Evolutionary conservation across 306 rosid genomes (phyloP).

Genomic region (Castanea mollissima): DNA sequence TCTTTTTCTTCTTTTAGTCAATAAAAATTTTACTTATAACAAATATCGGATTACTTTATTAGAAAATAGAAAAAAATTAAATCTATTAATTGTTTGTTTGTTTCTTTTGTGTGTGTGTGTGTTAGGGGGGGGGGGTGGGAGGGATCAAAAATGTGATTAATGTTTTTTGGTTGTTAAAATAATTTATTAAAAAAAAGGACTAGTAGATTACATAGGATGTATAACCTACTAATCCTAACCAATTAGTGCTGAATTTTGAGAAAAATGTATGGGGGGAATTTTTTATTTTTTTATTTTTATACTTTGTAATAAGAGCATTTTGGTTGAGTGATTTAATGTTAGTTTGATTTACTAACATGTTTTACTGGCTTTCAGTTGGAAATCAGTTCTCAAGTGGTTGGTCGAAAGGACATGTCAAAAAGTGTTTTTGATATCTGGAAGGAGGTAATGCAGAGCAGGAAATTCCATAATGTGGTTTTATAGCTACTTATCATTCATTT

Average conservation of each 20-base stretch:
- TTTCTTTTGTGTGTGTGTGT: too few relatives aligned
- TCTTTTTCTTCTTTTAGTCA: too few relatives aligned
- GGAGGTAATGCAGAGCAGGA: constrained; percentile 46
- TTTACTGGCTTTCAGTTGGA: constrained; percentile 62
- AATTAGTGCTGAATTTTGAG: too few relatives aligned
- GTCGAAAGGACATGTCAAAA: constrained; percentile 74
- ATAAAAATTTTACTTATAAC: too few relatives aligned
- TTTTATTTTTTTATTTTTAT: background rate
- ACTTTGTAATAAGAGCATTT: background rate
- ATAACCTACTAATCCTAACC: too few relatives aligned
- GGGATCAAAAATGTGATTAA: background rate
- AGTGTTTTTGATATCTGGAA: constrained; percentile 84
- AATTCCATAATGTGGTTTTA: constrained; percentile 15
- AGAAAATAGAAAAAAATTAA: too few relatives aligned
- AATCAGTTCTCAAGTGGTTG: constrained; percentile 84
- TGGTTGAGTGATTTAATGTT: constrained; percentile 11
- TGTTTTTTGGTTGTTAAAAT: background rate
- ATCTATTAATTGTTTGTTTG: background rate
- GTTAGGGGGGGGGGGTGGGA: background rate
- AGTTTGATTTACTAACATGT: constrained; percentile 11
- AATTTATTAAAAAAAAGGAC: too few relatives aligned
- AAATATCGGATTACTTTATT: too few relatives aligned
- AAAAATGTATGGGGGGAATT: background rate
- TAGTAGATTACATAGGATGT: too few relatives aligned
- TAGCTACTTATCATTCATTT: constrained; percentile 6